Evolutionary conservation across 345 rosid species (phyloP), one percentile per base, ranked within the genome.

Genomic region (Passiflora organensis): DNA sequence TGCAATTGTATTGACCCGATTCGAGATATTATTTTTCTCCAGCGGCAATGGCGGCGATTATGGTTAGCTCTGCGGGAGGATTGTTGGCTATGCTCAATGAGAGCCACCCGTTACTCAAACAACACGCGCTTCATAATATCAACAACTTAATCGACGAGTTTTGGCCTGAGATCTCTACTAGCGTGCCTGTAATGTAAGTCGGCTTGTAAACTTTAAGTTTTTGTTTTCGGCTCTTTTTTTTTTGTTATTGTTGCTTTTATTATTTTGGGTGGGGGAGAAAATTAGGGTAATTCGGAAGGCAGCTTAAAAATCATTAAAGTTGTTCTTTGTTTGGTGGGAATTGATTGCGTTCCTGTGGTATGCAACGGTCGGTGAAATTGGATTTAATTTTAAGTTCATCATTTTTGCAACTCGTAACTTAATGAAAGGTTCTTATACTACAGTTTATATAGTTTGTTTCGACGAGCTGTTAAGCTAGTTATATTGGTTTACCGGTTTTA

Each of bases 111-210:
- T 70, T 51, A 6, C 76, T 94, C 67, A 94, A 94, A 72, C 85
- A 78, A 43, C 97, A 94, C 71, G 99, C 99, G 2, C 95, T 94
- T 62, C 69, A 74, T 21, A 76, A 83, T 71, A 96, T 94, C 71
- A 94, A 87, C 60, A 82, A 74, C 72, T 83, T 76, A 43, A 97
- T 94, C 11, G 96, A 94, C 69, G 89, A 56, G 54, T 87, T 83
- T 78, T 94, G 99, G 97, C 99, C 97, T 0, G 99, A 94, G 90
- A 94, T 94, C 78, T 94, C 99, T 44, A 94, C 99, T 41, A 89
- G 95, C 72, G 95, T 94, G 18, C 91, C 99, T 18, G 80, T 87
- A 44, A 89, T 94, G 99, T 94, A 82, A 53, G 21, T 18, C 28
- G 25, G 46, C 24, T 38, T 51, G 14, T 46, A 24, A 6, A 25